Percentiles rank a stretch among this genome's conserved stretches.
These are phyloP conservation scores for Litsea cubeba DNA, from an alignment of 164 flowering plant species.

Conservation along the genomic window DNA sequence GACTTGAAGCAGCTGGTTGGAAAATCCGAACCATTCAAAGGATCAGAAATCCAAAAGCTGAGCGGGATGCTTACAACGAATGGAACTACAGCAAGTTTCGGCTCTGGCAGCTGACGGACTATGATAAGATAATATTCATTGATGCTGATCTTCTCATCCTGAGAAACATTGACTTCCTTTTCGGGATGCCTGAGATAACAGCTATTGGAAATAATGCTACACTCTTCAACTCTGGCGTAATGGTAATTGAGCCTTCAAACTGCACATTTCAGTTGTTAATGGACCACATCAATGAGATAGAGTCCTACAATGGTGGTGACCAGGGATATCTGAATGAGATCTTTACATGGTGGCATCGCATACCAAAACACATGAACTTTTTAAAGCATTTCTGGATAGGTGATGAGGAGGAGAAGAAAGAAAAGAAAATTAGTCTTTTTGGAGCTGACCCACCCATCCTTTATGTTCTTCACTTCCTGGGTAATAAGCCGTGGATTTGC, in stretches of 20 bases:
- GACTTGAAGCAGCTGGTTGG: slow-evolving; percentile 61
- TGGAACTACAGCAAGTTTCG: slow-evolving; percentile 95
- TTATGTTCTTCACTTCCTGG: slow-evolving; percentile 83
- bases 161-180: slow-evolving; percentile 77
- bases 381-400: slow-evolving; percentile 88
- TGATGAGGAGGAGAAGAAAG: slow-evolving; percentile 67
- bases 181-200: slow-evolving; percentile 82
- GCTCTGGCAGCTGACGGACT: slow-evolving; percentile 94
- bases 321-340: slow-evolving; percentile 89
- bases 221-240: slow-evolving; percentile 85
- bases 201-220: slow-evolving; percentile 87
- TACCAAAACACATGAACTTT: slow-evolving; percentile 91
- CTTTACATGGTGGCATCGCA: slow-evolving; percentile 96
- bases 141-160: slow-evolving; percentile 88
- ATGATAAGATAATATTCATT: slow-evolving; percentile 85
- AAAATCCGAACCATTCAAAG: slow-evolving; percentile 45
- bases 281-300: slow-evolving; percentile 83
- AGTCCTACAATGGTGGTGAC: slow-evolving; percentile 92
- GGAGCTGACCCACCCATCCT: slow-evolving; percentile 86
- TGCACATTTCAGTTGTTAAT: slow-evolving; percentile 79
- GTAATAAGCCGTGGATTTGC: slow-evolving; percentile 88
- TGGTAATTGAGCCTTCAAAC: slow-evolving; percentile 96
- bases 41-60: slow-evolving; percentile 64
- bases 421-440: slow-evolving; percentile 60
- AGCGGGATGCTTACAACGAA: slow-evolving; percentile 76